Percentiles rank a stretch among this genome's conserved stretches.
phyloP scores from a whole-genome alignment of 805 yeast species.

The Candida namnaoensis region DNA sequence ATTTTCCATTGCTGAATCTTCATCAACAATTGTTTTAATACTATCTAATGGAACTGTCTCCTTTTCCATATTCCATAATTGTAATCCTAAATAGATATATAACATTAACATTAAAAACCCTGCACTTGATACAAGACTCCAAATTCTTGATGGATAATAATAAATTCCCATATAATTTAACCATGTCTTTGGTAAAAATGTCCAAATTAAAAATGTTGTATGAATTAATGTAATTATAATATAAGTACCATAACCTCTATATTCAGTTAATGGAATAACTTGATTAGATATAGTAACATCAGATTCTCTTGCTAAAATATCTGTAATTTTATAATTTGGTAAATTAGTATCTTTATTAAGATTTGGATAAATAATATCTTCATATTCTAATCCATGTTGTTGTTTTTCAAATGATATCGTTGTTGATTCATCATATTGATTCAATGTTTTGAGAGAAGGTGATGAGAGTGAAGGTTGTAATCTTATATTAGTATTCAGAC shows the following conservation, averaged over 20 bases:
- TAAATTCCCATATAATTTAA: conserved; percentile 46
- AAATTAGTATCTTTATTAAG: not conserved
- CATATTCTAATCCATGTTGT: conserved; percentile 7
- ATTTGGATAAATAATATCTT: conserved; percentile 10
- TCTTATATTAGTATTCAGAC: too few relatives aligned
- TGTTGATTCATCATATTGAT: too few relatives aligned
- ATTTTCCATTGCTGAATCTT: conserved; percentile 26
- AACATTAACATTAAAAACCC: conserved; percentile 63
- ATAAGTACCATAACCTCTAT: conserved; percentile 80
- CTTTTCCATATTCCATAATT: conserved; percentile 69
- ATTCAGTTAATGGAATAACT: conserved; percentile 59
- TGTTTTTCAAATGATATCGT: not conserved
- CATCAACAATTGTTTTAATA: conserved; percentile 60
- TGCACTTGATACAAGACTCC: conserved; percentile 80
- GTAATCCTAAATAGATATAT: conserved; percentile 62
- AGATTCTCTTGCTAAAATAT: conserved; percentile 52
- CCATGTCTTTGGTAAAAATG: conserved; percentile 54
- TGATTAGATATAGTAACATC: conserved; percentile 56
- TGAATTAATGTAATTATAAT: conserved; percentile 54
- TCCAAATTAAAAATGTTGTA: conserved; percentile 60
- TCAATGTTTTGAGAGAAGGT: conserved; percentile 18
- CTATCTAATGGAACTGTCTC: conserved; percentile 53
- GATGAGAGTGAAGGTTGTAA: conserved; percentile 20
- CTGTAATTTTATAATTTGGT: conserved; percentile 23
- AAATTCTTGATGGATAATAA: conserved; percentile 84